A percentile compares a stretch with the other conserved stretches of the same genome.
Evolutionary conservation across 768 basidiomycete genomes (phyloP).

Genomic region (Termitomyces eurrhizus): DNA sequence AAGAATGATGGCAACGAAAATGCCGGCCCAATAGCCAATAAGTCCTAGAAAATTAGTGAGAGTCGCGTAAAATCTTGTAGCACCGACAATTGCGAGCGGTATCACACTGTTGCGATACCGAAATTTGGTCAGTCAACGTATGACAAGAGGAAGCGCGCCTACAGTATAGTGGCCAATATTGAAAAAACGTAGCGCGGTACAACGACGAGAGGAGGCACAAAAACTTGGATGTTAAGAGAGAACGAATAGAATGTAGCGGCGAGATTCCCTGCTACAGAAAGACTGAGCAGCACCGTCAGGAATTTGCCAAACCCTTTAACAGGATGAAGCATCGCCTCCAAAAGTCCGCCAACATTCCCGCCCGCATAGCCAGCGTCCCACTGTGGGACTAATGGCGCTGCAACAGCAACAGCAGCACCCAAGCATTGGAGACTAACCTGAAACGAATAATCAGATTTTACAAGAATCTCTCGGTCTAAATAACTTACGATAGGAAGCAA

Average conservation of each 20-base stretch:
- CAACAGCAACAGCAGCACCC: slow-evolving; percentile 66
- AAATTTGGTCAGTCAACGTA: not conserved
- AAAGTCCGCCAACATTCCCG: slow-evolving; percentile 65
- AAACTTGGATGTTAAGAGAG: slow-evolving; percentile 67
- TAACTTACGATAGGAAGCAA: slow-evolving; percentile 48
- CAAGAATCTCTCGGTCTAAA: not conserved
- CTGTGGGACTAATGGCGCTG: slow-evolving; percentile 48
- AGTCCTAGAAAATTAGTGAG: slow-evolving; percentile 75
- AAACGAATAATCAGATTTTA: not conserved
- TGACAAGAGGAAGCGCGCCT: slow-evolving; percentile 20
- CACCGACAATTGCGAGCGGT: slow-evolving; percentile 72
- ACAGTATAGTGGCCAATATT: slow-evolving; percentile 69
- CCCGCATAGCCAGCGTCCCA: slow-evolving; percentile 59
- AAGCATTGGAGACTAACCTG: slow-evolving; percentile 40
- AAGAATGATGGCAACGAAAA: slow-evolving; percentile 59
- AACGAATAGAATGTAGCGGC: slow-evolving; percentile 82
- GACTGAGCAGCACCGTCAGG: slow-evolving; percentile 72
- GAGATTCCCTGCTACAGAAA: slow-evolving; percentile 81
- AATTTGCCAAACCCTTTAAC: slow-evolving; percentile 73
- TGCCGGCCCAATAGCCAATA: slow-evolving; percentile 64
- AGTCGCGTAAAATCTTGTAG: slow-evolving; percentile 66
- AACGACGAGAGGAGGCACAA: slow-evolving; percentile 50
- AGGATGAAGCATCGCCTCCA: slow-evolving; percentile 70
- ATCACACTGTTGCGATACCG: slow-evolving; percentile 43
- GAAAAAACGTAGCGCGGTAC: slow-evolving; percentile 81